Evolutionary conservation across 768 basidiomycete species (phyloP), one percentile per base, ranked within the genome.

Genomic region (Leccinum rimulosum): DNA sequence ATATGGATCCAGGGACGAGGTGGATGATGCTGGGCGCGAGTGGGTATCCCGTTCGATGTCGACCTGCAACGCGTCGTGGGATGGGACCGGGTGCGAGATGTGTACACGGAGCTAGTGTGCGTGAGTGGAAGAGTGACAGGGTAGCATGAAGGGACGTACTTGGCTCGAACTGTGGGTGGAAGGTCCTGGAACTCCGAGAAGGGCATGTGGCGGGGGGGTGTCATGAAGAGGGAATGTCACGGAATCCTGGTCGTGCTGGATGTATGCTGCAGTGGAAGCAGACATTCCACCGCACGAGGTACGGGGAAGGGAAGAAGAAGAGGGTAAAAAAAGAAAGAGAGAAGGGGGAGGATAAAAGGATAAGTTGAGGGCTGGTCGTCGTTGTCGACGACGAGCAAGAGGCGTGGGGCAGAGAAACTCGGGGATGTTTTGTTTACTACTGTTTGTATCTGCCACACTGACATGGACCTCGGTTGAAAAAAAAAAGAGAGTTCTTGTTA

Each of bases 1-100:
- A 73, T 94, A 94, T 8, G 91, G 90, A 77, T 93, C 92, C 56
- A 94, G 79, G 48, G 91, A 91, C 33, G 91, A 92, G 50, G 88
- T 85, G 53, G 88, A 80, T 30, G 92, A 93, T 22, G 77, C 77
- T 45, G 91, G 85, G 70, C 90, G 89, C 55, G 87, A 85, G 52
- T 75, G 62, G 25, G 68, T 35, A 58, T 77, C 71, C 48, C 71
- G 70, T 54, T 84, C 83, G 56, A 74, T 77, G 64, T 85, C 82
- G 58, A 74, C 71, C 62, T 61, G 64, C 62, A 68, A 61, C 63
- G 64, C 61, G 61, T 61, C 58, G 31, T 64, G 58, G 64, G 75
- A 67, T 28, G 73, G 66, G 50, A 69, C 68, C 49, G 77, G 76
- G 59, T 77, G 74, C 64, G 81, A 79, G 60, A 84, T 71, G 62